These are phyloP conservation scores for Amylocarpus encephaloides DNA, from an alignment of 2,329 filamentous ascomycete species.

Conservation along the genomic window DNA sequence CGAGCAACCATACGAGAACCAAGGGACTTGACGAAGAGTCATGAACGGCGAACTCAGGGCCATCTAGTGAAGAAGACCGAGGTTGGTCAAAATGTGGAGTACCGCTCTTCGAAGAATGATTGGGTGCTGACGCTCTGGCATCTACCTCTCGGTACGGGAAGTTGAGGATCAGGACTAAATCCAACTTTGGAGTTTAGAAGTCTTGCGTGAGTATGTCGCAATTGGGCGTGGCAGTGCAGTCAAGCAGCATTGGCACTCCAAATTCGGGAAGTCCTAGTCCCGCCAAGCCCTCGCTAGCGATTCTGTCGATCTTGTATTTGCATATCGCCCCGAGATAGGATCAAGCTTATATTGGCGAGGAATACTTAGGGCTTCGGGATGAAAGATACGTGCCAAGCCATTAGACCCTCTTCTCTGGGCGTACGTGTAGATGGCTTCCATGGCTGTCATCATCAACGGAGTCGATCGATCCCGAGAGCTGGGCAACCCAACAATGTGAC, in stretches of 20 bases:
- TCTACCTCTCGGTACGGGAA: no score
- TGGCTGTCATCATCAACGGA: not conserved
- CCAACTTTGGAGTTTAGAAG: no score
- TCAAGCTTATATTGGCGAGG: not conserved
- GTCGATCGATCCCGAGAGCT: no score
- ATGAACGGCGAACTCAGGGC: no score
- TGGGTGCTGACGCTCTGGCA: no score
- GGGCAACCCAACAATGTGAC: not conserved
- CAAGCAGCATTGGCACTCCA: not conserved
- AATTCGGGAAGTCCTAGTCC: not conserved
- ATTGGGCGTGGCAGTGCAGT: not conserved
- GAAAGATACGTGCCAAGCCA: not conserved
- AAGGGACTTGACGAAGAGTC: no score
- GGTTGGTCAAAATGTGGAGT: no score
- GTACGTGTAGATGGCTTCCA: not conserved
- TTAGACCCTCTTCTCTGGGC: not conserved
- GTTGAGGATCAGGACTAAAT: no score
- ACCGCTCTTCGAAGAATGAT: no score
- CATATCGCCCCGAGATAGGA: not conserved
- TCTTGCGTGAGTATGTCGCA: not conserved
- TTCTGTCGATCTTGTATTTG: not conserved
- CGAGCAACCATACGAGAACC: no score
- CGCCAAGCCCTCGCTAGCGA: not conserved
- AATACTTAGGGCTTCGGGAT: not conserved
- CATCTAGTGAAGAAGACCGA: no score